These are phyloP conservation scores for Forsythia suspensa DNA, from an alignment of 257 asterid species.

Conservation along the genomic window DNA sequence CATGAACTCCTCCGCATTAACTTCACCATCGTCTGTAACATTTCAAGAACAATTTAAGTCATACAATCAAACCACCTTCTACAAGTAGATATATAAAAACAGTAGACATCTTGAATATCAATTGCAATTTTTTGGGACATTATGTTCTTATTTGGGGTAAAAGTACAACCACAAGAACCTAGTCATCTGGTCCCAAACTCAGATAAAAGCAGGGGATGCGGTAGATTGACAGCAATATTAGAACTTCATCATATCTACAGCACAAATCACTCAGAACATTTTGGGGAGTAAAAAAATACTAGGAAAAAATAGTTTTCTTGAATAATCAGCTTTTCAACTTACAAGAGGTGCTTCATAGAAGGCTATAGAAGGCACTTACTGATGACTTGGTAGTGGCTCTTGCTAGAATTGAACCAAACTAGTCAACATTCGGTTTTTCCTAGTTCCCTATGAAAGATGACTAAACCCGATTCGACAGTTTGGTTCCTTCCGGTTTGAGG, in stretches of 20 bases:
- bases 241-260: neutral
- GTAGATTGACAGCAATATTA: neutral
- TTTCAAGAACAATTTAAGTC: slow-evolving; percentile 1
- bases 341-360: neutral
- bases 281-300: neutral
- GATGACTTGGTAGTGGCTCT: neutral
- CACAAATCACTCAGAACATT: neutral
- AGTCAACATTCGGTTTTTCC: neutral
- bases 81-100: neutral
- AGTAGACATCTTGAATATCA: neutral
- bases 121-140: neutral
- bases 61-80: neutral
- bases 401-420: neutral
- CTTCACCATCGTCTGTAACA: slow-evolving; percentile 89
- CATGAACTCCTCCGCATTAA: slow-evolving; percentile 72
- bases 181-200: neutral
- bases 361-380: neutral
- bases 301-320: neutral
- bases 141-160: neutral
- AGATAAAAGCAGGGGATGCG: neutral
- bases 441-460: neutral
- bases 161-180: neutral
- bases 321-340: neutral
- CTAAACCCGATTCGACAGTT: too few species aligned
- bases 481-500: neutral